Conservation (phyloP, 2,329 filamentous ascomycete genomes). For the Fusarium robinianum region DNA sequence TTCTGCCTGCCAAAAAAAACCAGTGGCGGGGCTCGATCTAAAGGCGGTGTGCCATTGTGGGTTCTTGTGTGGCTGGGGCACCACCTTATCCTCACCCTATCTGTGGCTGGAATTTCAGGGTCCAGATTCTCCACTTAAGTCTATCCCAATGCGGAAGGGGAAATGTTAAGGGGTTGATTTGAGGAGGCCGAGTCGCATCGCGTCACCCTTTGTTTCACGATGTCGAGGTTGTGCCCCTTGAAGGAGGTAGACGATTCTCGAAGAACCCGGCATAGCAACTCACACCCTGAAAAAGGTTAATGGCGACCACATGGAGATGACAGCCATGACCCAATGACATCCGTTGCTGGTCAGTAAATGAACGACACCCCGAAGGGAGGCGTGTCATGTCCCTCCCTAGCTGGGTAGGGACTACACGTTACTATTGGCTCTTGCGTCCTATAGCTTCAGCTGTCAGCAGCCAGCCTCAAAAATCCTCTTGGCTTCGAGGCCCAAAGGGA, state of each 20-base stretch:
- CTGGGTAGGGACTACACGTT: slow-evolving; percentile 4
- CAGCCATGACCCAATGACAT: slow-evolving; percentile 16
- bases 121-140: slow-evolving; percentile 25
- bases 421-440: slow-evolving; percentile 21
- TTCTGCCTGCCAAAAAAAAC: slow-evolving; percentile 38
- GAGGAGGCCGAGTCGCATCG: slow-evolving; percentile 29
- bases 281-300: neutral
- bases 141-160: too few species aligned
- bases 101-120: slow-evolving; percentile 29
- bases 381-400: neutral
- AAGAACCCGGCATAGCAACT: neutral
- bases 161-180: slow-evolving; percentile 30
- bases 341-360: slow-evolving; percentile 3
- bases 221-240: slow-evolving; percentile 14
- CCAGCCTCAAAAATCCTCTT: slow-evolving; percentile 22
- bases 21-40: slow-evolving; percentile 18
- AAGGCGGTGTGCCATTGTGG: slow-evolving; percentile 33
- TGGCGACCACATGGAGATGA: neutral
- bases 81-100: too few species aligned
- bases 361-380: slow-evolving; percentile 22
- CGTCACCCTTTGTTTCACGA: slow-evolving; percentile 30
- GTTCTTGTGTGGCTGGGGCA: slow-evolving; percentile 26
- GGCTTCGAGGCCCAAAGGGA: slow-evolving; percentile 15
- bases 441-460: slow-evolving; percentile 21
- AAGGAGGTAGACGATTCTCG: slow-evolving; percentile 1